phyloP scores from a whole-genome alignment of 116 monocot species.

The Papilionanthe hybrid region DNA sequence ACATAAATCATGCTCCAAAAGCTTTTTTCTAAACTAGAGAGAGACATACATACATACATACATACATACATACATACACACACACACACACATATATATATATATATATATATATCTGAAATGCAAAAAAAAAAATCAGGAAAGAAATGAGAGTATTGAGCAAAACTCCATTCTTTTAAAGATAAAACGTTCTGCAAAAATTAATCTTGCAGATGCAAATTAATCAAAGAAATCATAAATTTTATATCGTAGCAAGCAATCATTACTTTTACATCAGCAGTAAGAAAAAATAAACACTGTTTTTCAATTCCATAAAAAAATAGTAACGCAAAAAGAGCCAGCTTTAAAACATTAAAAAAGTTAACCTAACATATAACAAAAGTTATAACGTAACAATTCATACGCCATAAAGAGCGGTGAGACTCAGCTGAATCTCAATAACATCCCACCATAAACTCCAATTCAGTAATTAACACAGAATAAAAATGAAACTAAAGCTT shows the following conservation, averaged over 20 bases:
- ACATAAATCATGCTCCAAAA: too few relatives aligned
- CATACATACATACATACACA: too few relatives aligned
- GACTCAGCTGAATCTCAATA: background rate
- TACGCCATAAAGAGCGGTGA: background rate
- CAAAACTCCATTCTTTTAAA: too few relatives aligned
- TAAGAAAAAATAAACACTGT: background rate
- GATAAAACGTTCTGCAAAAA: too few relatives aligned
- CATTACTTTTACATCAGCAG: background rate
- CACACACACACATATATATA: too few relatives aligned
- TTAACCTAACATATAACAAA: background rate
- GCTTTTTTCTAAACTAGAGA: too few relatives aligned
- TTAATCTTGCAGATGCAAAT: background rate
- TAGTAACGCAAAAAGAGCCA: background rate
- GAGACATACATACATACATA: too few relatives aligned
- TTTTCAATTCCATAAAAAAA: background rate
- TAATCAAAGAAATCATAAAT: background rate
- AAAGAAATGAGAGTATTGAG: too few relatives aligned
- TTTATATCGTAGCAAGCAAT: background rate
- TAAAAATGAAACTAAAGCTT: background rate
- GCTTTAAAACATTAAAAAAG: background rate
- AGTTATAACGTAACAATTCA: background rate
- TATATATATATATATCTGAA: too few relatives aligned
- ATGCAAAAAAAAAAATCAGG: too few relatives aligned
- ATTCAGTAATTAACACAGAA: background rate
- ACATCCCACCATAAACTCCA: background rate